phyloP scores from a whole-genome alignment of 345 rosid species.

The Clarkia xantiana region DNA sequence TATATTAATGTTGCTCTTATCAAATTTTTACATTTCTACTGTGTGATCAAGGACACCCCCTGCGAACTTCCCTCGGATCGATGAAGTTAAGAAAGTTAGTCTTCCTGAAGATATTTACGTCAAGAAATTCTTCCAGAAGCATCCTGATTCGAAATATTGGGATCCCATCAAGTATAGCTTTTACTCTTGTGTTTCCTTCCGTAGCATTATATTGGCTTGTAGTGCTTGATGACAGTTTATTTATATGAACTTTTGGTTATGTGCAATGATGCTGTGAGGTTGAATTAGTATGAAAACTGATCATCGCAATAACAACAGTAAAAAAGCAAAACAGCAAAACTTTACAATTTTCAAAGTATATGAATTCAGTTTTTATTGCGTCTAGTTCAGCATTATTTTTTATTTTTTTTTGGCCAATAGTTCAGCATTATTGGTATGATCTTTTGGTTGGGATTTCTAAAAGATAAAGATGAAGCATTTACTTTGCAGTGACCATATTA shows the following conservation, averaged over 20 bases:
- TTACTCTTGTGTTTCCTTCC: neutral
- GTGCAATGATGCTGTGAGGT: too few relatives aligned
- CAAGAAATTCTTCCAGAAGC: constrained; percentile 44
- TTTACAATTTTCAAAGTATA: too few relatives aligned
- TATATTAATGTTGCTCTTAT: too few relatives aligned
- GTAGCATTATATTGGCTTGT: neutral
- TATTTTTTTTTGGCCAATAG: too few relatives aligned
- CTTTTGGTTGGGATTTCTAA: too few relatives aligned
- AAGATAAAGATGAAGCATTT: neutral
- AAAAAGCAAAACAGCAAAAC: too few relatives aligned
- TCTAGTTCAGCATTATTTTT: too few relatives aligned
- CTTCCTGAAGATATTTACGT: constrained; percentile 76
- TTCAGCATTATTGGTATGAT: neutral
- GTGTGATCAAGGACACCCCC: constrained; percentile 44
- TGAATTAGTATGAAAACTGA: too few relatives aligned
- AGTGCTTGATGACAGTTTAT: too few relatives aligned
- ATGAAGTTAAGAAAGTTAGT: constrained; percentile 49
- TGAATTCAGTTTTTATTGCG: too few relatives aligned
- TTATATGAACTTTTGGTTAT: too few relatives aligned
- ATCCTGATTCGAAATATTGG: constrained; percentile 38
- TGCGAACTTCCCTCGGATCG: constrained; percentile 55
- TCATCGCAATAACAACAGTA: too few relatives aligned
- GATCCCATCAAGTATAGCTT: constrained; percentile 53
- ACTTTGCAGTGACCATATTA: constrained; percentile 5
- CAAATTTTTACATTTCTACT: neutral